Conservation (phyloP, 2,329 filamentous ascomycete genomes). For the Talaromyces marneffei region DNA sequence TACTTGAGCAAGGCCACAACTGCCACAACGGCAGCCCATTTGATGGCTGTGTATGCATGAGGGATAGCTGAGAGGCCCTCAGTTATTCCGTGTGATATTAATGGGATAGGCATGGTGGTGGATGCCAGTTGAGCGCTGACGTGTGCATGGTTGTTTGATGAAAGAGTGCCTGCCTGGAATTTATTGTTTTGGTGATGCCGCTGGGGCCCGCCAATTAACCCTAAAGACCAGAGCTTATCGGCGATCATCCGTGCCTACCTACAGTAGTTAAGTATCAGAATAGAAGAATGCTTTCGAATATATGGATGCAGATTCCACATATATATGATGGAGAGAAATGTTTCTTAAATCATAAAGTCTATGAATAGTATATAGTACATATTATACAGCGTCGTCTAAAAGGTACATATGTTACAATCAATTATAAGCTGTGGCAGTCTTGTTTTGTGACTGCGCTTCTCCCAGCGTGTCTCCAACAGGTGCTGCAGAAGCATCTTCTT, state of each 20-base stretch:
- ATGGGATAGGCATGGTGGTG: slow-evolving; percentile 55
- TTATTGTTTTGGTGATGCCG: background rate
- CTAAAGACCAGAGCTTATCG: background rate
- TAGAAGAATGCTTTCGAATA: too few relatives aligned
- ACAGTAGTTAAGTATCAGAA: too few relatives aligned
- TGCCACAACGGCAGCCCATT: slow-evolving; percentile 47
- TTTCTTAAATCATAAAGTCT: background rate
- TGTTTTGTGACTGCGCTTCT: background rate
- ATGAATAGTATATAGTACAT: background rate
- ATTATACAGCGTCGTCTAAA: background rate
- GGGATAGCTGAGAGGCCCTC: slow-evolving; percentile 53
- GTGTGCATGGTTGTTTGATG: background rate
- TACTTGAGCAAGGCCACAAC: slow-evolving; percentile 59
- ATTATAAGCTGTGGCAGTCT: background rate
- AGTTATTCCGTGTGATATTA: slow-evolving; percentile 49
- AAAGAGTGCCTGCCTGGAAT: background rate
- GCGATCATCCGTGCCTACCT: slow-evolving; percentile 1
- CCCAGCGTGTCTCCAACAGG: background rate
- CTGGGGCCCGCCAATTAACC: background rate
- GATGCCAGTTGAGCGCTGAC: background rate
- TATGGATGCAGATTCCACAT: too few relatives aligned
- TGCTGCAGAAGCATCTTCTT: background rate
- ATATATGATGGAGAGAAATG: background rate
- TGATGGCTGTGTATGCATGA: slow-evolving; percentile 48
- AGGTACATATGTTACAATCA: background rate